Evolutionary conservation across 768 basidiomycete species (phyloP), one percentile per base, ranked within the genome.

Genomic region (Boletus fagicola): DNA sequence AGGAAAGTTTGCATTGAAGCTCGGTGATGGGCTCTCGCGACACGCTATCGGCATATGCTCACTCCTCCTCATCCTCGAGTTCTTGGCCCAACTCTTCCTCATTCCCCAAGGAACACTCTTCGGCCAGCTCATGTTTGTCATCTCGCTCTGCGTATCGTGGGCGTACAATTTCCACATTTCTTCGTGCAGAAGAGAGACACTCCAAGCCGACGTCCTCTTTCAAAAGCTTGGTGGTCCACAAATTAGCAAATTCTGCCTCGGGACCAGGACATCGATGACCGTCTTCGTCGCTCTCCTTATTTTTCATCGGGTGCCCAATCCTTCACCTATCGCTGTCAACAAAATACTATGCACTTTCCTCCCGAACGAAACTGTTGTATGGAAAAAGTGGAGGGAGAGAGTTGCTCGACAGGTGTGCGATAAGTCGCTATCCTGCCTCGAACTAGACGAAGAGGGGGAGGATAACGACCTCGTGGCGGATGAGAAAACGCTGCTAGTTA

Each of bases 121-220:
- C 16, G 72, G 74, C 13, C 74, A 75, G 49, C 56, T 73, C 51
- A 66, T 75, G 69, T 74, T 75, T 43, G 53, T 75, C 28, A 50
- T 60, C 16, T 68, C 73, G 2, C 63, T 75, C 24, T 64, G 52
- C 8, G 63, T 72, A 0, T 74, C 74, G 5, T 75, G 74, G 74
- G 26, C 30, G 6, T 74, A 75, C 57, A 74, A 68, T 18, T 64
- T 60, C 20, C 60, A 57, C 22, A 52, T 73, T n/a, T 70, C 71
- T 0, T 69, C 65, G 26, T 54, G 78, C 70, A 73, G 75, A 24
- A 35, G 2, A 13, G 33, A 35, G 12, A 35, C 31, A 16, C 43
- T 63, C 8, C 64, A 75, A 62, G 56, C 52, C 51, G 18, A 64
- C 13, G 36, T 70, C 11, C 50, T 70, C 36, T 59, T 65, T n/a